Base-by-base conservation (phyloP, 768 basidiomycete genomes). In the Thelephora aurantiotincta region DNA sequence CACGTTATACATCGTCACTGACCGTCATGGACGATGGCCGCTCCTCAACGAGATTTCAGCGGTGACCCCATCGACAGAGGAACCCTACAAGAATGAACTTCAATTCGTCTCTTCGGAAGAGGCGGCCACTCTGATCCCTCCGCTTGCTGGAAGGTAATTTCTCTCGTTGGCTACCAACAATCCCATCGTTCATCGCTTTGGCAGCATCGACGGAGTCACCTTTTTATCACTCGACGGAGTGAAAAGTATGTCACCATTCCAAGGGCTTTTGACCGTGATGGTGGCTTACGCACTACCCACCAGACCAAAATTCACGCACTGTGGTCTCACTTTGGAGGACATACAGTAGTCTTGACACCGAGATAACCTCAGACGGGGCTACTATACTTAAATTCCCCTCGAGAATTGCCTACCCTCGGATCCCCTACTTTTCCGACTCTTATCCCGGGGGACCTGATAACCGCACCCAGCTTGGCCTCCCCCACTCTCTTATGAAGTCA, bases 261-360 rank as follows among this genome's bases (percentile, higher is more conserved):
- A 9, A 30, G 22, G 16, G 38, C 14, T 41, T 11, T n/a, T 41
- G 9, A 14, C 22, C 12, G 22, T 14, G 38, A 41, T 2, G 16
- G 22, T 30, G 26, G 26, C 26, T 30, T 9, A 30, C n/a, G n/a
- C 26, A 30, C 38, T 14, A 5, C 12, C 42, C n/a, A 18, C 42
- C 30, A 30, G 19, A 18, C 26, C 26, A 33, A 20, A 81, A 81
- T 59, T 78, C 82, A 51, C 75, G 80, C 50, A 80, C 86, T 2
- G 64, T 90, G 47, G 72, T 89, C 30, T 75, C 87, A 5, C 68
- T 94, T 33, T 85, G 82, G 80, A 73, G 83, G 38, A 77, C 76
- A 0, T 83, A 90, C 62, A 77, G 77, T 49, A 71, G 78, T 0
- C 69, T 87, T 30, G 75, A 80, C 57, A 48, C 38, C 7, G 22